A percentile compares a stretch with the other conserved stretches of the same genome.
phyloP scores from a whole-genome alignment of 805 yeast genomes.

The Wickerhamiella sergipiensis region DNA sequence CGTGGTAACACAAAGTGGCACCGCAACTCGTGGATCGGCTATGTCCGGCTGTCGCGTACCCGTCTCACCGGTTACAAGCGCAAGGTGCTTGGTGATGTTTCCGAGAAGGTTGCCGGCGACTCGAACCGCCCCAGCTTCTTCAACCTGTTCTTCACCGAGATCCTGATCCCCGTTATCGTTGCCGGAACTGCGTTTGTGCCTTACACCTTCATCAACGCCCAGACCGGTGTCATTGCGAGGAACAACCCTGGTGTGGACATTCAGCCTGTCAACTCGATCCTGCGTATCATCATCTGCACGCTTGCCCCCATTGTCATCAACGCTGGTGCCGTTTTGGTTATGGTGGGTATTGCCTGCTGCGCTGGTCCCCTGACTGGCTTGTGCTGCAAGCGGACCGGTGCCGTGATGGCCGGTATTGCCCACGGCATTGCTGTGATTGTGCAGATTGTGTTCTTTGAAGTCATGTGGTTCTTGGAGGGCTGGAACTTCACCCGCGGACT shows the following conservation, averaged over 20 bases:
- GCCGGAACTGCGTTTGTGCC: constrained; percentile 60
- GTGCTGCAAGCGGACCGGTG: constrained; percentile 95
- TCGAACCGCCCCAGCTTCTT: constrained; percentile 63
- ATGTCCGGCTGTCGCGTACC: constrained; percentile 64
- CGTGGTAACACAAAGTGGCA: constrained; percentile 62
- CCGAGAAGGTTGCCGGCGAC: constrained; percentile 55
- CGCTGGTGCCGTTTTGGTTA: constrained; percentile 67
- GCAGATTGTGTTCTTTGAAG: constrained; percentile 78
- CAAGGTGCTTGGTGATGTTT: constrained; percentile 47
- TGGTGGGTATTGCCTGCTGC: constrained; percentile 83
- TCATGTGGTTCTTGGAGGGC: constrained; percentile 94
- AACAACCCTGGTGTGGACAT: constrained; percentile 18
- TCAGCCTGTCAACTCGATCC: constrained; percentile 38
- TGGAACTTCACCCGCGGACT: constrained; percentile 80
- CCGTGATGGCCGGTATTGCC: constrained; percentile 89
- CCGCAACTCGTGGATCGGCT: constrained; percentile 67
- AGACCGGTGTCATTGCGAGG: constrained; percentile 50
- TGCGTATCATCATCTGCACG: constrained; percentile 47
- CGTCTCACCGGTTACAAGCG: constrained; percentile 86
- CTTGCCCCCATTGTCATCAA: constrained; percentile 85
- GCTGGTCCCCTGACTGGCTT: constrained; percentile 90
- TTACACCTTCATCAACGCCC: constrained; percentile 70
- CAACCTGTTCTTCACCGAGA: constrained; percentile 68
- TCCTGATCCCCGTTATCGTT: constrained; percentile 56
- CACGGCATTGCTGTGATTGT: constrained; percentile 88